phyloP scores from a whole-genome alignment of 2,329 filamentous ascomycete species.

The Nigrospora oryzae region DNA sequence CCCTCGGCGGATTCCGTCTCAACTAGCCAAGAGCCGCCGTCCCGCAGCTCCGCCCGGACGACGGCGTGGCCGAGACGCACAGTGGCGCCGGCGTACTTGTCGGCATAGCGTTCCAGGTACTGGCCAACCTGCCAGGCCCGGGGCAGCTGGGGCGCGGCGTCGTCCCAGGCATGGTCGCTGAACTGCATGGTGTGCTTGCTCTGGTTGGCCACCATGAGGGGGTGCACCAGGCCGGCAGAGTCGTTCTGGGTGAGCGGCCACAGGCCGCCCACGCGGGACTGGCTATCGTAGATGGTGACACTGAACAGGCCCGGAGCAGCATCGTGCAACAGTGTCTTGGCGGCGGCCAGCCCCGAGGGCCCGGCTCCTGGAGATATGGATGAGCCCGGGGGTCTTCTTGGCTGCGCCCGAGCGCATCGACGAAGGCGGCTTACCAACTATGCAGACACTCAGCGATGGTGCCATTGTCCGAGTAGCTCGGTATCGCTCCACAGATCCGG shows the following conservation, averaged over 20 bases:
- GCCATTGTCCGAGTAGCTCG: neutral
- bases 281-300: constrained; percentile 63
- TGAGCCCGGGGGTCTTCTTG: constrained; percentile 2
- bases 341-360: constrained; percentile 59
- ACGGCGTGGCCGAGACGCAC: constrained; percentile 43
- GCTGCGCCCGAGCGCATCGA: neutral
- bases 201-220: constrained; percentile 65
- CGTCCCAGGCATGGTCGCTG: constrained; percentile 64
- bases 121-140: constrained; percentile 67
- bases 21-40: constrained; percentile 31
- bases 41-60: constrained; percentile 25
- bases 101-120: constrained; percentile 60
- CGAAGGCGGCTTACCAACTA: constrained; percentile 31
- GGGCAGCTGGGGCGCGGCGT: constrained; percentile 55
- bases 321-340: constrained; percentile 63
- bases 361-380: constrained; percentile 46
- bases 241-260: constrained; percentile 55
- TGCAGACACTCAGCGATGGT: constrained; percentile 39
- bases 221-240: constrained; percentile 45
- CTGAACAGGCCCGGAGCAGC: constrained; percentile 46
- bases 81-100: constrained; percentile 40
- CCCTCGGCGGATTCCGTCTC: constrained; percentile 23
- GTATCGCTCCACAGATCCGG: too few species aligned
- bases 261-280: constrained; percentile 62
- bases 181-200: constrained; percentile 69